Percentiles rank a stretch among this genome's conserved stretches.
These are phyloP conservation scores for Gloeopeniophorella convolvens DNA, from an alignment of 768 basidiomycete species.

Conservation along the genomic window DNA sequence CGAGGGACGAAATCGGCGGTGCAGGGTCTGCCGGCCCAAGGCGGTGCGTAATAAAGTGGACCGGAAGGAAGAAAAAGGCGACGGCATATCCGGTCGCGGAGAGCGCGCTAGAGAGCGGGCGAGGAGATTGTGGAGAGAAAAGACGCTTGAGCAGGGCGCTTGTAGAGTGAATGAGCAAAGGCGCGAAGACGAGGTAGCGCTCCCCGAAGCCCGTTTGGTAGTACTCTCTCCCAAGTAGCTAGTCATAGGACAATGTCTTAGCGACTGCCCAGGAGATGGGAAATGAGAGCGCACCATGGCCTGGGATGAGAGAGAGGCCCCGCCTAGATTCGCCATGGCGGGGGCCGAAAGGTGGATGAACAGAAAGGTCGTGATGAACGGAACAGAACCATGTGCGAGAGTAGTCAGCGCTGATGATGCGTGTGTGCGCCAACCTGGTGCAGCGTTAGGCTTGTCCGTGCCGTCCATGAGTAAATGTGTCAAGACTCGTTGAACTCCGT, in stretches of 20 bases:
- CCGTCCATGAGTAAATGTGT: no score
- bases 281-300: slow-evolving; percentile 52
- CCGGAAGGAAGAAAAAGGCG: slow-evolving; percentile 51
- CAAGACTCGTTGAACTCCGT: no score
- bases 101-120: slow-evolving; percentile 38
- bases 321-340: slow-evolving; percentile 57
- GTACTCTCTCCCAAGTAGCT: slow-evolving; percentile 82
- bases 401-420: slow-evolving; percentile 38
- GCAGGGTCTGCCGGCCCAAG: slow-evolving; percentile 40
- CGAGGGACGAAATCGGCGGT: slow-evolving; percentile 49
- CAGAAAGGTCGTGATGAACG: slow-evolving; percentile 73
- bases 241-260: neutral
- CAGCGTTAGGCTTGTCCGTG: neutral
- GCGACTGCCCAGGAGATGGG: neutral
- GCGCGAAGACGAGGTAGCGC: slow-evolving; percentile 57
- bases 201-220: slow-evolving; percentile 73
- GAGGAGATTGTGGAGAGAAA: slow-evolving; percentile 34
- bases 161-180: slow-evolving; percentile 57
- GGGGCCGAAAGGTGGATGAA: slow-evolving; percentile 78
- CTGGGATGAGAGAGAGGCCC: slow-evolving; percentile 58
- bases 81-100: slow-evolving; percentile 58
- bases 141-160: slow-evolving; percentile 57
- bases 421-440: slow-evolving; percentile 5
- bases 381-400: slow-evolving; percentile 60
- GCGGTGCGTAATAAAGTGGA: slow-evolving; percentile 69